Base-by-base conservation (phyloP, 305 asterid genomes). In the Plantago coronopus region DNA sequence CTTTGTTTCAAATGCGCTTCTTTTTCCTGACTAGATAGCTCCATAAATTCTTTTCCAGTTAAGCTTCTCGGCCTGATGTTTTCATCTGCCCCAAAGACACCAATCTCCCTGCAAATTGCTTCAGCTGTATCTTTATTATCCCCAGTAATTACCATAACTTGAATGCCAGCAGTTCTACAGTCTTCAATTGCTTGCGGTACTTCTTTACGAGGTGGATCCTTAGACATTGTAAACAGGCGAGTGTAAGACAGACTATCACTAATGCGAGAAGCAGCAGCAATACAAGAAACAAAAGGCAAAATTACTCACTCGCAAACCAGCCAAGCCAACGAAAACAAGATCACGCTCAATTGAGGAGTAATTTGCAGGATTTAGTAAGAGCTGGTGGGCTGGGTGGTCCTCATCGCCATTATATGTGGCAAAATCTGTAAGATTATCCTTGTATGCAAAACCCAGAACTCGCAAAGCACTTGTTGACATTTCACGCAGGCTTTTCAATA, bases 201-300 rank as follows among this genome's bases (percentile, higher is more conserved):
- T 81, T 89, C 97, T 72, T 78, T 87, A 67, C 97, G 74, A 19
- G 97, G 97, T 53, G 97, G 97, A 68, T 89, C 97, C 96, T 87
- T 57, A 17, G 34, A 61, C 37, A 73, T 67, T 54, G 63, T 9
- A 49, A 66, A 48, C 50, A 42, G 27, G 12, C 37, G 59, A 34
- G 48, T 43, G 54, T 57, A 42, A 13, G n/a, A 63, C 49, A 58
- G 48, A 56, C 57, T 65, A 34, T 68, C 46, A 17, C 14, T 15
- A 43, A 72, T 64, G 27, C 37, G 27, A 20, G 27, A 44, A 7
- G 19, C 1, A 19, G 48, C 29, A 48, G 49, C 20, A 17, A 61
- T 17, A 31, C 10, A 46, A 51, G 1, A 34, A 34, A 7, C 40
- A 59, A 61, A 61, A 23, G 58, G 58, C 40, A 53, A 14, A 25